Evolutionary conservation across 495 filamentous ascomycete species (phyloP).

Genomic region (Penicillium paradoxum): DNA sequence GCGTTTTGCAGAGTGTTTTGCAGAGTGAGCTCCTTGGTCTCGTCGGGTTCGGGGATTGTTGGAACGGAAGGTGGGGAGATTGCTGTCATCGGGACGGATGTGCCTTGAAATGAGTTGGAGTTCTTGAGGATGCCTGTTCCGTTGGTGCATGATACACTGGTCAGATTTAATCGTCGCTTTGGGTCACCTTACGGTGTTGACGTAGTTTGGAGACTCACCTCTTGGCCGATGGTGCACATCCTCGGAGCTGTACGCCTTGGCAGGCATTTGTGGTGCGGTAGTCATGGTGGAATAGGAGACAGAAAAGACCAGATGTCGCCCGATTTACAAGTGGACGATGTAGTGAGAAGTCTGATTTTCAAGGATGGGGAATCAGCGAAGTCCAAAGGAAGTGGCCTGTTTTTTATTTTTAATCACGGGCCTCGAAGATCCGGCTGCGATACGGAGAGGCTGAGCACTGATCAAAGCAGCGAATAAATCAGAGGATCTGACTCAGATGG

Average conservation of each 20-base stretch:
- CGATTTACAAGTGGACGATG: slow-evolving; percentile 21
- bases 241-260: slow-evolving; percentile 35
- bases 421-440: slow-evolving; percentile 4
- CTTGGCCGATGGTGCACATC: slow-evolving; percentile 62
- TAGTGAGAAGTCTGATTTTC: slow-evolving; percentile 6
- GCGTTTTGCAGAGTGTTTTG: slow-evolving; percentile 94
- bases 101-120: slow-evolving; percentile 42
- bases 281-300: slow-evolving; percentile 22
- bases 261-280: slow-evolving; percentile 28
- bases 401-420: slow-evolving; percentile 8
- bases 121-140: slow-evolving; percentile 89
- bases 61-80: slow-evolving; percentile 26
- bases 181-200: not conserved
- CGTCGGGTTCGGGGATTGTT: slow-evolving; percentile 25
- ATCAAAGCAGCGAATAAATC: slow-evolving; percentile 3
- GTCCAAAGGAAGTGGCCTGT: not conserved
- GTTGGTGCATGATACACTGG: not conserved
- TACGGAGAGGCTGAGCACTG: slow-evolving; percentile 3
- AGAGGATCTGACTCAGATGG: slow-evolving; percentile 5
- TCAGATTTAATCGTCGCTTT: not conserved
- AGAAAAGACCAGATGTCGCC: slow-evolving; percentile 9
- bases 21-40: slow-evolving; percentile 78
- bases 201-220: slow-evolving; percentile 47
- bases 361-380: not conserved
- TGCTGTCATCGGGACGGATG: slow-evolving; percentile 5